These are phyloP conservation scores for Apiospora phragmitis DNA, from an alignment of 2,329 filamentous ascomycete species.

Conservation along the genomic window DNA sequence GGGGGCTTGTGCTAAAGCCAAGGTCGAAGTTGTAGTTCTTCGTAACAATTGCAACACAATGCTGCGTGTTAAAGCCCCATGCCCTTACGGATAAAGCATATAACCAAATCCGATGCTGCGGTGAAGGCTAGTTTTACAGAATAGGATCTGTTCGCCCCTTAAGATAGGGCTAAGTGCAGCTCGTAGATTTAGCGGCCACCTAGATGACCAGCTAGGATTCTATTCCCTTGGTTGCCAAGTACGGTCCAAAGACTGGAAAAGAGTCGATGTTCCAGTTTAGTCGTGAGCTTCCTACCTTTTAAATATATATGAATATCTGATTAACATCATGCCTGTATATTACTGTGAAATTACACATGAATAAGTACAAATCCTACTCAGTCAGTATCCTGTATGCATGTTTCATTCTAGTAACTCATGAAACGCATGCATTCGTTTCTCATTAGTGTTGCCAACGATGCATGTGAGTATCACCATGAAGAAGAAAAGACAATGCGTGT, in stretches of 20 bases:
- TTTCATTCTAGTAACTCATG: background rate
- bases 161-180: background rate
- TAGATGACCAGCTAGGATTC: too few species aligned
- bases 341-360: too few species aligned
- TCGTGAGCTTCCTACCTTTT: too few species aligned
- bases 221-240: too few species aligned
- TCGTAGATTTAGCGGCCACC: too few species aligned
- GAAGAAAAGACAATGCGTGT: background rate
- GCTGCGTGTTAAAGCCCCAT: background rate
- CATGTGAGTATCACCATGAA: background rate
- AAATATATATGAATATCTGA: too few species aligned
- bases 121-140: background rate
- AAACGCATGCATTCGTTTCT: background rate
- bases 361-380: too few species aligned
- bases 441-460: background rate
- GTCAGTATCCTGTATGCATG: background rate
- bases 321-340: too few species aligned
- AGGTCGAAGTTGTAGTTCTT: conserved; percentile 41
- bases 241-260: too few species aligned
- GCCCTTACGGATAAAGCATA: background rate
- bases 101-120: background rate
- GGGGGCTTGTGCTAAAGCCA: conserved; percentile 57
- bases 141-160: background rate
- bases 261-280: too few species aligned
- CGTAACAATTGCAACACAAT: background rate